Evolutionary conservation across 495 filamentous ascomycete genomes (phyloP).

Genomic region (Penicillium diatomitis): DNA sequence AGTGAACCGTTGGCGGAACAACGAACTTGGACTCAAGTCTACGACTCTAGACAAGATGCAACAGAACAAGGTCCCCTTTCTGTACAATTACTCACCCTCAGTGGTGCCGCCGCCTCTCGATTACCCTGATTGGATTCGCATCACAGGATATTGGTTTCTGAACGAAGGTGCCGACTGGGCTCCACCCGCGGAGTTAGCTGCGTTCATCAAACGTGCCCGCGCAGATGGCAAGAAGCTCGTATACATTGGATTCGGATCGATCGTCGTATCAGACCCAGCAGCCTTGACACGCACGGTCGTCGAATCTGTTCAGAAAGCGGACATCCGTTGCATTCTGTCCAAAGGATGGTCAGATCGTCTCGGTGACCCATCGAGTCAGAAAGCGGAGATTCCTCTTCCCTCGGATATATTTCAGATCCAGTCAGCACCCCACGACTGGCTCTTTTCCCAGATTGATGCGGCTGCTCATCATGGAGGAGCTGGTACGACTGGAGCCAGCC

Average conservation of each 20-base stretch:
- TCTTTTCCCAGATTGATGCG: slow-evolving; percentile 89
- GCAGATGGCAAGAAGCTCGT: slow-evolving; percentile 82
- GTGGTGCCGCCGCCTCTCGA: slow-evolving; percentile 90
- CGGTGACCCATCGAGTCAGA: slow-evolving; percentile 46
- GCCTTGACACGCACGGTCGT: slow-evolving; percentile 85
- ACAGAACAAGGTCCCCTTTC: slow-evolving; percentile 89
- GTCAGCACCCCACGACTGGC: slow-evolving; percentile 91
- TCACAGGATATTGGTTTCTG: slow-evolving; percentile 97
- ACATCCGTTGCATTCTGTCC: slow-evolving; percentile 88
- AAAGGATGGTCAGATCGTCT: slow-evolving; percentile 99
- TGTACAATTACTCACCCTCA: slow-evolving; percentile 92
- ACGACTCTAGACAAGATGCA: slow-evolving; percentile 89
- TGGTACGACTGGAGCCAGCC: slow-evolving; percentile 89
- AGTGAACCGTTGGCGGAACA: slow-evolving; percentile 87
- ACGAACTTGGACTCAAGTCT: slow-evolving; percentile 62
- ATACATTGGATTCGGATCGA: slow-evolving; percentile 94
- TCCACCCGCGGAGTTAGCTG: slow-evolving; percentile 62
- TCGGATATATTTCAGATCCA: slow-evolving; percentile 79
- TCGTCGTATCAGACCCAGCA: slow-evolving; percentile 84
- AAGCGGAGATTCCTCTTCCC: slow-evolving; percentile 64
- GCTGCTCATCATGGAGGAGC: slow-evolving; percentile 92
- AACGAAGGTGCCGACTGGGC: slow-evolving; percentile 70
- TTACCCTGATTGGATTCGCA: slow-evolving; percentile 94
- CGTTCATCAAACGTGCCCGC: slow-evolving; percentile 75
- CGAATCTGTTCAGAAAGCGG: slow-evolving; percentile 82